Conservation (phyloP, 257 asterid species). For the Forsythia viridissima region DNA sequence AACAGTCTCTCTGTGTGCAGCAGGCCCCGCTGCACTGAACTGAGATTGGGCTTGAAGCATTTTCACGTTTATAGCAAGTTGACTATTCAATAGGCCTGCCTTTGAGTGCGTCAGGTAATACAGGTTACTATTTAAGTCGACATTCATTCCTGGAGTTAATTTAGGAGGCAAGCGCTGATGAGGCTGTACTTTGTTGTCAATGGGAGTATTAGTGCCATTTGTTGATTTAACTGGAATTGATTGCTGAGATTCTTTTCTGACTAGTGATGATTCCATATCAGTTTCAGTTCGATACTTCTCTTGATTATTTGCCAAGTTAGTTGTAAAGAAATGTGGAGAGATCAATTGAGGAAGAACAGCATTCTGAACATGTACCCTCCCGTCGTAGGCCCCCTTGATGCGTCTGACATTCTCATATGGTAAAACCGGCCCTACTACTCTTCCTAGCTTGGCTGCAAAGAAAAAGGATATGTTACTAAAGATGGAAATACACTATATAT, state of each 20-base stretch:
- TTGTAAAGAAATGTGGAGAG: constrained; percentile 44
- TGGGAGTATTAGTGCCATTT: constrained; percentile 2
- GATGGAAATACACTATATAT: neutral
- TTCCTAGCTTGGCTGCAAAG: constrained; percentile 56
- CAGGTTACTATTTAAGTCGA: constrained; percentile 32
- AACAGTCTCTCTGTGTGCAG: constrained; percentile 42
- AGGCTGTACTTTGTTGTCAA: neutral
- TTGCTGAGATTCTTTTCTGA: constrained; percentile 16
- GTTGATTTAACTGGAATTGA: constrained; percentile 22
- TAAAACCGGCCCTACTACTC: constrained; percentile 64
- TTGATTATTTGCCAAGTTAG: constrained; percentile 40
- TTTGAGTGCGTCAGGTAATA: constrained; percentile 41
- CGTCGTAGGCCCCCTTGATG: constrained; percentile 29
- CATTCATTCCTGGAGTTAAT: constrained; percentile 15
- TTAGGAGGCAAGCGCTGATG: constrained; percentile 14
- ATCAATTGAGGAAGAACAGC: constrained; percentile 35
- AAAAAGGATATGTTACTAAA: constrained; percentile 7
- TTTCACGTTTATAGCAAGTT: constrained; percentile 41
- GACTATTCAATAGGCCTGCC: constrained; percentile 32
- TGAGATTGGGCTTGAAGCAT: constrained; percentile 49
- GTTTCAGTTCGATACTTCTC: constrained; percentile 35
- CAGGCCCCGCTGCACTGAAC: constrained; percentile 40
- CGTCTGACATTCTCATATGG: constrained; percentile 46
- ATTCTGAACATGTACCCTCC: constrained; percentile 40
- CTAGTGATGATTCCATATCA: constrained; percentile 31